These are phyloP conservation scores for Tetratostichococcus sp. DNA, from an alignment of 139 green algal species.

Conservation along the genomic window DNA sequence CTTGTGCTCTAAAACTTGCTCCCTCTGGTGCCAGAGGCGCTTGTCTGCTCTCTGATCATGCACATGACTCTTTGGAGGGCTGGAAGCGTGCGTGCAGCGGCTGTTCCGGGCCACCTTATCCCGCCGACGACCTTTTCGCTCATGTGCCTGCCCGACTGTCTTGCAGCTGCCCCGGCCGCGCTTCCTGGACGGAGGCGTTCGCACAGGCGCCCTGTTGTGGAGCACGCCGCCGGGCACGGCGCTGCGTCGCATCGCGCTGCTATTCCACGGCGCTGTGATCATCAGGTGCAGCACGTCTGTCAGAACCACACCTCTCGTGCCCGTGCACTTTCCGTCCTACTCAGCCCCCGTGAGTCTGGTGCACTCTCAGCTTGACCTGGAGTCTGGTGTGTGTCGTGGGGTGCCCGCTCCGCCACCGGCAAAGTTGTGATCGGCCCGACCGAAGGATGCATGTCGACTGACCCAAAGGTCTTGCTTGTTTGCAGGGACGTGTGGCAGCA, in stretches of 20 bases:
- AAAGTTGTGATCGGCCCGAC: too few species aligned
- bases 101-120: not conserved
- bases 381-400: too few species aligned
- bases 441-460: too few species aligned
- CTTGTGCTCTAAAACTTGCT: too few species aligned
- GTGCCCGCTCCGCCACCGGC: too few species aligned
- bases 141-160: too few species aligned
- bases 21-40: too few species aligned
- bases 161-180: not conserved
- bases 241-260: slow-evolving; percentile 12
- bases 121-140: not conserved
- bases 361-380: not conserved
- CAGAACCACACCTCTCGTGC: too few species aligned
- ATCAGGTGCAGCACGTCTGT: slow-evolving; percentile 19
- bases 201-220: not conserved
- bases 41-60: too few species aligned
- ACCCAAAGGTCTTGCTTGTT: too few species aligned
- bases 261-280: slow-evolving; percentile 27
- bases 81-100: too few species aligned
- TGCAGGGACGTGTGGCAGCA: slow-evolving; percentile 69
- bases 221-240: not conserved
- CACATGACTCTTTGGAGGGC: too few species aligned
- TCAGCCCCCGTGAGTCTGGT: not conserved
- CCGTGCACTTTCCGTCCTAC: not conserved
- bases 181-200: not conserved